These are phyloP conservation scores for Calonectria ilicicola DNA, from an alignment of 2,329 filamentous ascomycete species.

Conservation along the genomic window DNA sequence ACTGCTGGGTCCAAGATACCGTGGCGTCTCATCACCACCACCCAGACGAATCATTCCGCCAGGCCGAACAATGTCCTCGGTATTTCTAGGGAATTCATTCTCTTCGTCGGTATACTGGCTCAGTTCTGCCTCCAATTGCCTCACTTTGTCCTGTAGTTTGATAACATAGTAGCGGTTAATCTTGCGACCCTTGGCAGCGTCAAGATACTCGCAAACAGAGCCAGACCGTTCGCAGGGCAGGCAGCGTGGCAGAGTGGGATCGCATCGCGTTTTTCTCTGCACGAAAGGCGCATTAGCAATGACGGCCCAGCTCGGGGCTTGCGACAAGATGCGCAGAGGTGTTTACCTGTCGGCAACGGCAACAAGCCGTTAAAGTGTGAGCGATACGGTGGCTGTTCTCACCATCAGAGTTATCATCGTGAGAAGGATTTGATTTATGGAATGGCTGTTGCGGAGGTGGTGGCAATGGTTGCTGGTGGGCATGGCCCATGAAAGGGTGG, in stretches of 20 bases:
- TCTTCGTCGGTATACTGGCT: conserved; percentile 83
- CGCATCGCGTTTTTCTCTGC: conserved; percentile 95
- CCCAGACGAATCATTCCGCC: conserved; percentile 87
- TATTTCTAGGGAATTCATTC: conserved; percentile 74
- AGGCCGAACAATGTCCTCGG: conserved; percentile 87
- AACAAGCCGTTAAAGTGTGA: conserved; percentile 84
- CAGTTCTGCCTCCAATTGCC: conserved; percentile 84
- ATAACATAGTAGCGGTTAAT: conserved; percentile 95
- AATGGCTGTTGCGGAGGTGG: conserved; percentile 44
- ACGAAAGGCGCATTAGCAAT: conserved; percentile 28
- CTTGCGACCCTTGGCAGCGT: conserved; percentile 86
- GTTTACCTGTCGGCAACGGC: conserved; percentile 81
- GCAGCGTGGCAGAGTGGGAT: conserved; percentile 91
- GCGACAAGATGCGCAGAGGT: conserved; percentile 15
- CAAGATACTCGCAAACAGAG: conserved; percentile 94
- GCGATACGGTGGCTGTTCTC: conserved; percentile 74
- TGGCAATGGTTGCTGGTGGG: conserved; percentile 41
- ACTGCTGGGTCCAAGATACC: conserved; percentile 93
- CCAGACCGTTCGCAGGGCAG: conserved; percentile 93
- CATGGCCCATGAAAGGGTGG: conserved; percentile 43
- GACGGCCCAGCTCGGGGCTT: conserved; percentile 11
- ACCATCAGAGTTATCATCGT: conserved; percentile 59
- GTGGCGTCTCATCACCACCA: conserved; percentile 85
- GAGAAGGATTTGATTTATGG: conserved; percentile 43
- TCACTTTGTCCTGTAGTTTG: conserved; percentile 88